phyloP scores from a whole-genome alignment of 139 green algal species.

The Raphidocelis subcapitata region DNA sequence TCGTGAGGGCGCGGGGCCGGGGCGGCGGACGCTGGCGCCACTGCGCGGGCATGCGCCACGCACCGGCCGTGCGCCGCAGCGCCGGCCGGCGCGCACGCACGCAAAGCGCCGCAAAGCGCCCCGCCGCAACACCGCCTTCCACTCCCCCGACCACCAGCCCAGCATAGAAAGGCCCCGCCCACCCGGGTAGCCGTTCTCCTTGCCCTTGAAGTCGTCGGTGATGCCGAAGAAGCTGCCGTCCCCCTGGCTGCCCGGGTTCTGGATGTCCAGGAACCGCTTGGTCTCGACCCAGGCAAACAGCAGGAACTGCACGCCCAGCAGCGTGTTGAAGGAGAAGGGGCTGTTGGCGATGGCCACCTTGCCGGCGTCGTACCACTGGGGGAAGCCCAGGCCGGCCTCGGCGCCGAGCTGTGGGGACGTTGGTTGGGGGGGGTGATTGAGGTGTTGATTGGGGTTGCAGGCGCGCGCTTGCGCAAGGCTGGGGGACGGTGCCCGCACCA shows the following conservation, averaged over 20 bases:
- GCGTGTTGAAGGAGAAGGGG: slow-evolving; percentile 28
- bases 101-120: too few species aligned
- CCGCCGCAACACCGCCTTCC: too few species aligned
- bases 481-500: background rate
- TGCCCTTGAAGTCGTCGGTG: slow-evolving; percentile 79
- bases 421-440: background rate
- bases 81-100: too few species aligned
- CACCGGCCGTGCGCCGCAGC: too few species aligned
- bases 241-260: slow-evolving; percentile 83
- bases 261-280: slow-evolving; percentile 80
- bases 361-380: slow-evolving; percentile 57
- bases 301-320: slow-evolving; percentile 67
- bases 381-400: slow-evolving; percentile 47
- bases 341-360: slow-evolving; percentile 31
- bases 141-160: too few species aligned
- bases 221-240: slow-evolving; percentile 85
- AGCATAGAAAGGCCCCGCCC: background rate
- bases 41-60: too few species aligned
- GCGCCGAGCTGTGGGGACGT: slow-evolving; percentile 35
- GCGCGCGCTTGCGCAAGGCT: too few species aligned
- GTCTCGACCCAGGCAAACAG: slow-evolving; percentile 74
- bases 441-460: background rate
- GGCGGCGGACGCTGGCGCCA: too few species aligned
- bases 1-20: too few species aligned
- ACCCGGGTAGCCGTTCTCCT: slow-evolving; percentile 74